A percentile compares a stretch with the other conserved stretches of the same genome.
Evolutionary conservation across 2,329 filamentous ascomycete species (phyloP).

Genomic region (Tolypocladium guangdongense): DNA sequence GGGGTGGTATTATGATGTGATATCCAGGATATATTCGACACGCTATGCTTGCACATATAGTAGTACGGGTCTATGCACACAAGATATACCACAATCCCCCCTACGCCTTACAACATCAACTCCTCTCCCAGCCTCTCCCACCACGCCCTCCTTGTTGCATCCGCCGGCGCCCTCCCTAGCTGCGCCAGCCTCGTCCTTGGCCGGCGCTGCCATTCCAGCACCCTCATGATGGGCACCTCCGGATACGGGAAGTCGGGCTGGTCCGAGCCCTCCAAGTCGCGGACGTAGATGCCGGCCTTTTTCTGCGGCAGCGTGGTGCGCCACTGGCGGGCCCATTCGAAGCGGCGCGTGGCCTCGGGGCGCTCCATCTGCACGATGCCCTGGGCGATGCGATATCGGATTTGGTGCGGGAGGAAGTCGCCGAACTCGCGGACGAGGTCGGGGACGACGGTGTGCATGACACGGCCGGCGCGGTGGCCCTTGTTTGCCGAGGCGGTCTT

Average conservation of each 20-base stretch:
- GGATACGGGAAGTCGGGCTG: conserved; percentile 15
- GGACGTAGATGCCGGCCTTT: conserved; percentile 6
- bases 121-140: conserved; percentile 19
- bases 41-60: background rate
- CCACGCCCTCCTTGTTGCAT: conserved; percentile 11
- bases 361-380: conserved; percentile 17
- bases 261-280: conserved; percentile 5
- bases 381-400: conserved; percentile 22
- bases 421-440: conserved; percentile 20
- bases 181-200: conserved; percentile 10
- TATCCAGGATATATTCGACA: background rate
- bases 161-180: conserved; percentile 11
- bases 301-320: conserved; percentile 18
- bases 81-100: background rate
- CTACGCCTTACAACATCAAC: conserved; percentile 13
- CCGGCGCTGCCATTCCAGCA: conserved; percentile 14
- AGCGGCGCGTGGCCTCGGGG: conserved; percentile 9
- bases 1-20: background rate
- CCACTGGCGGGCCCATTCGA: conserved; percentile 9
- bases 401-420: conserved; percentile 19
- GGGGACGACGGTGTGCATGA: conserved; percentile 14
- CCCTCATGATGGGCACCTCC: conserved; percentile 6
- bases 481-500: conserved; percentile 11
- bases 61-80: background rate
- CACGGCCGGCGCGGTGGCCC: conserved; percentile 10